Conservation (phyloP, 257 asterid genomes). For the Solanum infundibuliforme region DNA sequence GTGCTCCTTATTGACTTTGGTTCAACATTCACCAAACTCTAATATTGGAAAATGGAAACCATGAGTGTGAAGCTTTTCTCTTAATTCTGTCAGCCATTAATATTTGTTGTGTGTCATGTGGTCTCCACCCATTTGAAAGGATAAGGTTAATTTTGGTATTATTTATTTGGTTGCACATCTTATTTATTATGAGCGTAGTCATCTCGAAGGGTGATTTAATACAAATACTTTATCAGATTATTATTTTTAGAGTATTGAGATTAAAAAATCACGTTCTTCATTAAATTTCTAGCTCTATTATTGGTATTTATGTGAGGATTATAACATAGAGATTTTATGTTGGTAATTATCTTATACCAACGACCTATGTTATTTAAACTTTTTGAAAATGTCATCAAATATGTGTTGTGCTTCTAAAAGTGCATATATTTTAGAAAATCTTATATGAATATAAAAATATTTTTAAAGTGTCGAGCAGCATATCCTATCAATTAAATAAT, state of each 20-base stretch:
- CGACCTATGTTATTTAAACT: too few species aligned
- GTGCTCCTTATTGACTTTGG: not conserved
- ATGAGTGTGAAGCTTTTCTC: not conserved
- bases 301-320: not conserved
- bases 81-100: not conserved
- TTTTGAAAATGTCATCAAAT: too few species aligned
- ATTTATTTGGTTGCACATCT: not conserved
- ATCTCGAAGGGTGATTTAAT: too few species aligned
- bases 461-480: too few species aligned
- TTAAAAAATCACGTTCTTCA: too few species aligned
- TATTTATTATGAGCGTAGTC: not conserved
- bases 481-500: too few species aligned
- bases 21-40: not conserved
- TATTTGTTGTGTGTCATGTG: not conserved
- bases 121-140: not conserved
- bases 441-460: too few species aligned
- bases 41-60: not conserved
- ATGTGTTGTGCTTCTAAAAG: not conserved
- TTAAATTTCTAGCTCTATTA: too few species aligned
- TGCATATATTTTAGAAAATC: not conserved
- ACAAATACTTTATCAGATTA: too few species aligned
- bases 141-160: not conserved
- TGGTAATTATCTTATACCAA: not conserved
- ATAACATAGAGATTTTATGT: not conserved
- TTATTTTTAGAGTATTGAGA: too few species aligned